These are phyloP conservation scores for Mitragyna speciosa DNA, from an alignment of 257 asterid genomes.

Conservation along the genomic window DNA sequence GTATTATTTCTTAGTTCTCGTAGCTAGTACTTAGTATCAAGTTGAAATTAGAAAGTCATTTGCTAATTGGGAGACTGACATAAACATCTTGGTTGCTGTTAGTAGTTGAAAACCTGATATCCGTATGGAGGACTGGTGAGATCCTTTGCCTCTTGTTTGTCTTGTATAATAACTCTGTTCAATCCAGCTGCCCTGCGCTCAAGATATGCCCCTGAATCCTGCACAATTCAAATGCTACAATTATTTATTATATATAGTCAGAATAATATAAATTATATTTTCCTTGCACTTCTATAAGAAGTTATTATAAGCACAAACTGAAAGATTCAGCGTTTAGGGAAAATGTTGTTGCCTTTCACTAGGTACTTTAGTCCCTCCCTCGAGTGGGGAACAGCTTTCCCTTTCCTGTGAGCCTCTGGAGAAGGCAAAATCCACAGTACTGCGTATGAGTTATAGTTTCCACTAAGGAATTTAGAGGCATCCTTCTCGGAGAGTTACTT, in stretches of 20 bases:
- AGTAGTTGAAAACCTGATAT: conserved; percentile 53
- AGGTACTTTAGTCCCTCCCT: neutral
- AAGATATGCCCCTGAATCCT: conserved; percentile 84
- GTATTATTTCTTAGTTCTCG: neutral
- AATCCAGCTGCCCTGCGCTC: conserved; percentile 64
- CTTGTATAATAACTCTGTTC: conserved; percentile 39
- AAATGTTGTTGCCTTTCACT: neutral
- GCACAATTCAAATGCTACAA: neutral
- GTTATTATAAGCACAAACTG: neutral
- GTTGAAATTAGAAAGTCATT: neutral
- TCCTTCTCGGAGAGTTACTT: neutral
- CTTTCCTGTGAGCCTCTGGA: neutral
- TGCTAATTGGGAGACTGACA: neutral
- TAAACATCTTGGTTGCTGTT: neutral
- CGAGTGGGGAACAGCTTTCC: neutral
- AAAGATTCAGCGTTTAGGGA: neutral
- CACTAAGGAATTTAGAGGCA: neutral
- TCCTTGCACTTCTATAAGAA: neutral
- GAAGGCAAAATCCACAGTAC: neutral
- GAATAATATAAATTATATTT: neutral
- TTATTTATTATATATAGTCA: neutral
- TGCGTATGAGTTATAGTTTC: too few relatives aligned
- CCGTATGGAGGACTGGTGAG: conserved; percentile 58
- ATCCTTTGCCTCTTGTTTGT: conserved; percentile 20
- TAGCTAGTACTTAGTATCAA: too few relatives aligned